Percentiles rank a stretch among this genome's conserved stretches.
Conservation (phyloP, 495 filamentous ascomycete species). For the Penicillium waksmanii region DNA sequence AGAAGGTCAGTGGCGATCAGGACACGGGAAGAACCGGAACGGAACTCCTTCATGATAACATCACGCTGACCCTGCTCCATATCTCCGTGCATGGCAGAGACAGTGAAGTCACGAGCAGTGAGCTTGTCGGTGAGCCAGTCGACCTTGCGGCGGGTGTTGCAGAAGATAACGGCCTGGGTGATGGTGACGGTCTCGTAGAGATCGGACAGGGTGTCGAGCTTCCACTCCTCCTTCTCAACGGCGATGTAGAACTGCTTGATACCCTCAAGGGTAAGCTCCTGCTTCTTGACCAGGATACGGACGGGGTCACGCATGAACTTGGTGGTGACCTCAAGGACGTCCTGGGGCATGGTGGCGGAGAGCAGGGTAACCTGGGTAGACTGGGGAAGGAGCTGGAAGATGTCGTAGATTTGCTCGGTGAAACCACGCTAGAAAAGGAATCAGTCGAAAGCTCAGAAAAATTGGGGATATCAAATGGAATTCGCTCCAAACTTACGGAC, state of each 20-base stretch:
- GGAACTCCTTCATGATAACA: slow-evolving; percentile 99
- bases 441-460: background rate
- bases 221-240: slow-evolving; percentile 99
- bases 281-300: slow-evolving; percentile 99
- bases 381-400: slow-evolving; percentile 97
- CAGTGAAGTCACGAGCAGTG: slow-evolving; percentile 95
- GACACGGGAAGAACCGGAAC: slow-evolving; percentile 95
- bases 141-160: slow-evolving; percentile 99
- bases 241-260: slow-evolving; percentile 99
- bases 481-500: slow-evolving; percentile 35
- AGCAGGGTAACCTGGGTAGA: slow-evolving; percentile 97
- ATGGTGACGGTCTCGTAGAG: slow-evolving; percentile 99
- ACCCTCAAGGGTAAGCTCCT: slow-evolving; percentile 97
- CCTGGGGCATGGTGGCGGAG: slow-evolving; percentile 97
- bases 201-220: slow-evolving; percentile 97
- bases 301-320: slow-evolving; percentile 99
- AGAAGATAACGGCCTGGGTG: slow-evolving; percentile 99
- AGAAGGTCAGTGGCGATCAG: slow-evolving; percentile 96
- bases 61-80: slow-evolving; percentile 98
- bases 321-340: slow-evolving; percentile 98
- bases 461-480: slow-evolving; percentile 1
- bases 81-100: slow-evolving; percentile 98
- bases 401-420: slow-evolving; percentile 99
- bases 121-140: slow-evolving; percentile 99
- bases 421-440: slow-evolving; percentile 68